Conservation (phyloP, 352 stramenopile species). For the Phytophthora ramorum region DNA sequence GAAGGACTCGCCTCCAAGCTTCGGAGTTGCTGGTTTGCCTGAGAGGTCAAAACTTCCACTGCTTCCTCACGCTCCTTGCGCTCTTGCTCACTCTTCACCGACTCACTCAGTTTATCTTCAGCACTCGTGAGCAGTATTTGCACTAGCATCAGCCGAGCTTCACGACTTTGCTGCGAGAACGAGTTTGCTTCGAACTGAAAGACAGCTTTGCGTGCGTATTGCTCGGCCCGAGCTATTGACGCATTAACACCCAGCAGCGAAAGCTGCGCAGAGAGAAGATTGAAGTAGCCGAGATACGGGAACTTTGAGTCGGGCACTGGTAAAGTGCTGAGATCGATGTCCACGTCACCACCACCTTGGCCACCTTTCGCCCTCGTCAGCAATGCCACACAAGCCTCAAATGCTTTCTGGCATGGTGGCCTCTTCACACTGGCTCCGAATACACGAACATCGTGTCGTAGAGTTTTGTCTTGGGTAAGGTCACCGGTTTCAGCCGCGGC, state of each 20-base stretch:
- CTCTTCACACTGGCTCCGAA: slow-evolving; percentile 30
- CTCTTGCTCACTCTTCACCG: slow-evolving; percentile 20
- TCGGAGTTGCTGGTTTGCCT: slow-evolving; percentile 1
- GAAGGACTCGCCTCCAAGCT: slow-evolving; percentile 1
- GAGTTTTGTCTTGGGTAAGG: slow-evolving; percentile 16
- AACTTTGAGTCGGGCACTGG: slow-evolving; percentile 46
- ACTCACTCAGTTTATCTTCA: slow-evolving; percentile 22
- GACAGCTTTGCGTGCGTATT: slow-evolving; percentile 26
- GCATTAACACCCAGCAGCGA: slow-evolving; percentile 1
- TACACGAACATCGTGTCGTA: slow-evolving; percentile 30
- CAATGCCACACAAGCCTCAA: slow-evolving; percentile 41
- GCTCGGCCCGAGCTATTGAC: slow-evolving; percentile 1
- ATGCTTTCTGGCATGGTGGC: slow-evolving; percentile 42
- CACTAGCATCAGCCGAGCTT: slow-evolving; percentile 36
- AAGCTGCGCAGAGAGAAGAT: slow-evolving; percentile 38
- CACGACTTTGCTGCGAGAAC: slow-evolving; percentile 18
- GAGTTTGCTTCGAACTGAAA: slow-evolving; percentile 18
- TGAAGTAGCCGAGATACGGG: slow-evolving; percentile 36
- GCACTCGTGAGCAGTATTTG: slow-evolving; percentile 30
- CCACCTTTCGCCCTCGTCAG: slow-evolving; percentile 34
- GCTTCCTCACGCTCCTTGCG: slow-evolving; percentile 17
- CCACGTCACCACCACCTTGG: slow-evolving; percentile 25
- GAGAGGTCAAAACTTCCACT: background rate
- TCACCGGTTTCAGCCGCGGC: slow-evolving; percentile 18
- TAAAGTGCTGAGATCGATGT: slow-evolving; percentile 27